Conservation (phyloP, 1,284 basidiomycete genomes). For the Tremellales sp. region DNA sequence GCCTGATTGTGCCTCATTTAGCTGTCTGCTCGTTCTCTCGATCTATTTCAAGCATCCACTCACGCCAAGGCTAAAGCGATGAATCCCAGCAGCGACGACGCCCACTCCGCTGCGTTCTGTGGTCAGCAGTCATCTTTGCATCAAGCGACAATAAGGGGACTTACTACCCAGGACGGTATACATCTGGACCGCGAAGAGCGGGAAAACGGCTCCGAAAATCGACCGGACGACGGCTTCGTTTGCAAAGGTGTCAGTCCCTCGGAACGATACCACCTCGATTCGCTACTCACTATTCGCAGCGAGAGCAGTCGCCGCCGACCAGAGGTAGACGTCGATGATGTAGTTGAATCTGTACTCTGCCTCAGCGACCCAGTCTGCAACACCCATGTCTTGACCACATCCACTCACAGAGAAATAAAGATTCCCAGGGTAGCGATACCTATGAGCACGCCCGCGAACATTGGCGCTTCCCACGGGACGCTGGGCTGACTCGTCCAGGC, state of each 20-base stretch:
- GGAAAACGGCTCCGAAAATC: constrained; percentile 51
- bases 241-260: background rate
- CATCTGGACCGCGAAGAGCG: constrained; percentile 54
- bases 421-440: constrained; percentile 54
- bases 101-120: constrained; percentile 34
- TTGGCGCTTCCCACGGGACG: constrained; percentile 50
- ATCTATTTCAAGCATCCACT: constrained; percentile 5
- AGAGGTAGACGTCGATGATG: constrained; percentile 55
- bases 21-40: too few species aligned
- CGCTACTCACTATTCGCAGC: constrained; percentile 47
- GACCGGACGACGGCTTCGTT: constrained; percentile 49
- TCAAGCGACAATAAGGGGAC: constrained; percentile 3
- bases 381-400: background rate
- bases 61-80: constrained; percentile 37
- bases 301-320: constrained; percentile 53
- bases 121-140: background rate
- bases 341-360: constrained; percentile 42
- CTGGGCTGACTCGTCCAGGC: constrained; percentile 50
- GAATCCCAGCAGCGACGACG: constrained; percentile 43
- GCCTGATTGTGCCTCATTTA: too few species aligned
- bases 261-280: background rate
- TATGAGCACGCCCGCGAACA: constrained; percentile 51
- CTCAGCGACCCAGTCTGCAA: background rate
- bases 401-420: constrained; percentile 51
- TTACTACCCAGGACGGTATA: constrained; percentile 49